Evolutionary conservation across 2,329 filamentous ascomycete genomes (phyloP).

Genomic region (Chaetomiaceae sp.): DNA sequence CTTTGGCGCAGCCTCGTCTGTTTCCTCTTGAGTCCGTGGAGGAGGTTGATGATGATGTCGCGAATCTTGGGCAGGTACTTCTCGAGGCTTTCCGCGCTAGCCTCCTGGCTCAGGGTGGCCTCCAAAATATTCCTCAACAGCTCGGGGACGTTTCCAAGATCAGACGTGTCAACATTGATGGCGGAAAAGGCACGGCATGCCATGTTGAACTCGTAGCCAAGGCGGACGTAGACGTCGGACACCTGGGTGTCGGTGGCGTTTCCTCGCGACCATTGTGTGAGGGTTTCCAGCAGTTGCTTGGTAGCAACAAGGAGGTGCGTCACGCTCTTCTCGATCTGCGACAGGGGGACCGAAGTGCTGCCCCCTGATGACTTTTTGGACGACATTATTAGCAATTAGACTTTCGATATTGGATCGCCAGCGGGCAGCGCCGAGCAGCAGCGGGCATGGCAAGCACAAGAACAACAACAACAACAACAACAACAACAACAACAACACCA

Average conservation of each 20-base stretch:
- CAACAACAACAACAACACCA: neutral
- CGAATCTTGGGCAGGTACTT: constrained; percentile 90
- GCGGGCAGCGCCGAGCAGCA: too few species aligned
- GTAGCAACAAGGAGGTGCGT: constrained; percentile 96
- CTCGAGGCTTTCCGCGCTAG: constrained; percentile 87
- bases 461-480: too few species aligned
- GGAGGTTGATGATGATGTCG: constrained; percentile 96
- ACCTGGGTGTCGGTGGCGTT: constrained; percentile 91
- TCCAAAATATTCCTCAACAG: constrained; percentile 85
- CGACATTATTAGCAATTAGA: constrained; percentile 29
- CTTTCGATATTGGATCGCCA: neutral
- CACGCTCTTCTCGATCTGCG: constrained; percentile 98
- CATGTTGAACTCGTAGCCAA: constrained; percentile 99
- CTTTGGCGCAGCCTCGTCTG: constrained; percentile 77
- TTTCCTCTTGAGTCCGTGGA: constrained; percentile 95
- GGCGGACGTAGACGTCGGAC: constrained; percentile 93
- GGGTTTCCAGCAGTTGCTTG: constrained; percentile 93
- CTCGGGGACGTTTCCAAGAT: constrained; percentile 93
- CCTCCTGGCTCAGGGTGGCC: constrained; percentile 93
- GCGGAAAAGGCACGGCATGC: constrained; percentile 94
- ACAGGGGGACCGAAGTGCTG: constrained; percentile 67
- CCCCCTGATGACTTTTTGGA: constrained; percentile 36
- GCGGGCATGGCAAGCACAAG: too few species aligned
- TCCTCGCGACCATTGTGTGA: constrained; percentile 95
- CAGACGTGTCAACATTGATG: constrained; percentile 91